Evolutionary conservation across 2,329 filamentous ascomycete genomes (phyloP).

Genomic region (Exophiala xenobiotica): DNA sequence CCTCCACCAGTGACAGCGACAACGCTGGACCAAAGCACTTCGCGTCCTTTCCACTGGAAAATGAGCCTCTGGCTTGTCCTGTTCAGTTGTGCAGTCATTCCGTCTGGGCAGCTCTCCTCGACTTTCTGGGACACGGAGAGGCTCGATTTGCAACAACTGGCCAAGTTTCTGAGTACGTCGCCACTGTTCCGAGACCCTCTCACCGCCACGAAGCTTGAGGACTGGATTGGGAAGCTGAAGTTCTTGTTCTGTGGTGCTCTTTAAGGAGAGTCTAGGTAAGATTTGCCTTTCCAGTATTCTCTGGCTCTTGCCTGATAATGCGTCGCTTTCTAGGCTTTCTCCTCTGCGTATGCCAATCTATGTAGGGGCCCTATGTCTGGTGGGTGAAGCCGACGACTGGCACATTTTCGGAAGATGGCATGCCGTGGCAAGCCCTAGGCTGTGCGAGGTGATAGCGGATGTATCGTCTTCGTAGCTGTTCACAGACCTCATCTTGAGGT

Average conservation of each 20-base stretch:
- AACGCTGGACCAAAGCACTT: background rate
- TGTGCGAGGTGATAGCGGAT: no score
- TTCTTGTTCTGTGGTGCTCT: background rate
- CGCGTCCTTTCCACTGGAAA: background rate
- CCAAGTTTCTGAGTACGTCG: background rate
- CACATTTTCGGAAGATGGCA: no score
- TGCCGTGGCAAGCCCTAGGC: no score
- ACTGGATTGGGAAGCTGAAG: background rate
- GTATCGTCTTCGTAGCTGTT: no score
- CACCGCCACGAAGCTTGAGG: background rate
- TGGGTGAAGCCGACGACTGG: background rate
- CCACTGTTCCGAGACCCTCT: background rate
- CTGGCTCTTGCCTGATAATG: background rate
- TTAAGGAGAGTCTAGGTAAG: background rate
- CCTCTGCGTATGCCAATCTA: background rate
- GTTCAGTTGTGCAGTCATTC: background rate
- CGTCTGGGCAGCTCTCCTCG: background rate
- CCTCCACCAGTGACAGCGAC: no score
- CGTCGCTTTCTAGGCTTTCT: background rate
- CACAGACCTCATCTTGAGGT: no score
- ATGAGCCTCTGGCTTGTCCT: background rate
- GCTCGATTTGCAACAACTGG: background rate
- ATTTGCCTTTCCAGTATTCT: background rate
- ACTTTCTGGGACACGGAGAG: background rate
- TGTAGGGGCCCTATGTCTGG: background rate